Evolutionary conservation across 2,329 filamentous ascomycete genomes (phyloP).

Genomic region (Raffaelea albimanens): DNA sequence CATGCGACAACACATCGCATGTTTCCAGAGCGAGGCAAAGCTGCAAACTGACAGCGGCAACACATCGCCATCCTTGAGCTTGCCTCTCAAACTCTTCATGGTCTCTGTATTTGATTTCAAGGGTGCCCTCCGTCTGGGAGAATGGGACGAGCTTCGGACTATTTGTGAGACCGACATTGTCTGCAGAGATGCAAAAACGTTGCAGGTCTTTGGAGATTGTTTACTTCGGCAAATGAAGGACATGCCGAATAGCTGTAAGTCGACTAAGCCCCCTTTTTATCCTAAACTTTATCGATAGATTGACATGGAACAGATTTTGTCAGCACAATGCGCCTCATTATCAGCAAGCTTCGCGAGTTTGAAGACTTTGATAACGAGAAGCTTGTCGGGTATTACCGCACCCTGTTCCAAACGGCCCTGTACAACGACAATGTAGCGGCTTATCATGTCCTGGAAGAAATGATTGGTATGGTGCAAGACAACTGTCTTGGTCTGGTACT

Average conservation of each 20-base stretch:
- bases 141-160: conserved; percentile 55
- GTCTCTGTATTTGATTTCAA: conserved; percentile 75
- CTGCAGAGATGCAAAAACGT: conserved; percentile 35
- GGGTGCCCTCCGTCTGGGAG: conserved; percentile 54
- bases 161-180: conserved; percentile 45
- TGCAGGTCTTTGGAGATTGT: conserved; percentile 58
- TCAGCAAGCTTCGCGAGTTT: conserved; percentile 56
- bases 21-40: conserved; percentile 42
- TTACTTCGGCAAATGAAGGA: conserved; percentile 43
- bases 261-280: background rate
- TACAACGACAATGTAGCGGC: conserved; percentile 45
- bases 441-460: conserved; percentile 55
- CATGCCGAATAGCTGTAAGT: conserved; percentile 6
- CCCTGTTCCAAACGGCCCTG: conserved; percentile 61
- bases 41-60: conserved; percentile 22
- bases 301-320: conserved; percentile 32
- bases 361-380: conserved; percentile 46
- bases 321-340: conserved; percentile 52
- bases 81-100: conserved; percentile 52
- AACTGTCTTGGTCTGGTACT: background rate
- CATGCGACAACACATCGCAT: conserved; percentile 49
- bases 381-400: conserved; percentile 69
- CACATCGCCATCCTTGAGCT: conserved; percentile 39
- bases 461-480: conserved; percentile 41
- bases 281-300: background rate